Evolutionary conservation across 176 grass and related monocot genomes (phyloP), one percentile per base, ranked within the genome.

Genomic region (Phoenix roebelenii): DNA sequence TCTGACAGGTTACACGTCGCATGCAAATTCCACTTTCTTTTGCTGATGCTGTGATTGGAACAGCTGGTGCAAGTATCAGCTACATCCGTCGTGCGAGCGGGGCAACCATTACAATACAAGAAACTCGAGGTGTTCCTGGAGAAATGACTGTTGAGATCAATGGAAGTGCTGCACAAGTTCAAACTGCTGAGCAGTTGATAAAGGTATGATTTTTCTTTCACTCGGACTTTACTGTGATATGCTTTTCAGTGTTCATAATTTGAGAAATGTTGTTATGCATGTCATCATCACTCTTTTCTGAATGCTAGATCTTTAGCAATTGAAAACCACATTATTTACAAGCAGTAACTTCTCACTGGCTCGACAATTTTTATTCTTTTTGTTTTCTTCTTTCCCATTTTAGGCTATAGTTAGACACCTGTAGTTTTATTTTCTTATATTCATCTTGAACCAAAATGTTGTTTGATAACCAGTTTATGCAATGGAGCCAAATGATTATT

Each of bases 11-110:
- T 30, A 79, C 91, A 3, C 84, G 92, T 48, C 86, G 77, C 55
- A 92, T 98, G 88, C 88, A 98, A 78, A 80, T 98, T 67, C 93
- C 93, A 52, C 88, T 98, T 72, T 89, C 87, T 3, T 89, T 92
- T 52, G 93, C 85, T 61, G 93, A 98, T 85, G 93, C 93, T 52
- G 93, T 98, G 60, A 98, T 98, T 54, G 93, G 93, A 16, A 52
- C 79, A 78, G 73, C 85, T 76, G 93, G 93, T 80, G 81, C 82
- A 32, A 98, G 58, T 81, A 98, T 98, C 60, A 89, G 84, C 77
- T 98, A 98, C 57, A 92, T 89, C 51, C 84, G 93, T 44, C 86
- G 85, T 73, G 84, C 89, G 23, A 98, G 93, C 76, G 93, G 93
- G 52, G 93, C 93, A 57, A 89, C 93, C 12, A 80, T 98, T 69